Evolutionary conservation across 2,329 filamentous ascomycete species (phyloP), one percentile per base, ranked within the genome.

Genomic region (Fonsecaea pugnacius): DNA sequence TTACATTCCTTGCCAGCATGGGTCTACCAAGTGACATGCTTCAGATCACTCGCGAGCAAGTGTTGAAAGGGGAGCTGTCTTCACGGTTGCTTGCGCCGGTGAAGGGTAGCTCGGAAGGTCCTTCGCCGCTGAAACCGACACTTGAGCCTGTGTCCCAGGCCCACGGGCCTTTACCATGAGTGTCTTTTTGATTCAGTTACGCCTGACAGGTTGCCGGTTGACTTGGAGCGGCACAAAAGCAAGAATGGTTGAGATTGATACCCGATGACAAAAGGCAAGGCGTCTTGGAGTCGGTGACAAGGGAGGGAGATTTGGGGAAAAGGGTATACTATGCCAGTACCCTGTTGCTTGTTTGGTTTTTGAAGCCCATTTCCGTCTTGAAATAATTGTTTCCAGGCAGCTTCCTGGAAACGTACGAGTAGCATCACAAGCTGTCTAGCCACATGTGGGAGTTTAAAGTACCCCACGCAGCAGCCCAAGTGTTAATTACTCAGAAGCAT

Each of bases 1-100:
- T 89, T 16, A 68, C 75, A 1, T 89, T 82, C 73, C 77, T 89
- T 21, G 80, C 79, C 33, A 85, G 84, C 52, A 89, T 89, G 87
- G 87, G 87, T 50, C 76, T 88, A 70, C 78, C 79, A 60, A 85
- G 81, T 78, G 78, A 77, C 59, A 84, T 87, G 75, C 78, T 86
- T 58, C 74, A 73, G 10, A 74, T 88, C 67, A 84, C 82, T 2
- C 78, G 86, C 62, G 78, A 82, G 70, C 84, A 88, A 18, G 85
- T 89, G 4, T 24, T 64, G 30, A 52, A 56, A n/a, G 66, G 66
- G 30, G 50, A 62, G 35, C 50, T 56, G 27, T 35, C 58, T 16
- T 64, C 58, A 6, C 56, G 38, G n/a, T 50, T 24, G 35, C 53
- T 62, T 4, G 60, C 63, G 6, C 64, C 66, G 8, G 18, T 38